Conservation (phyloP, 2,329 filamentous ascomycete species). For the Cladophialophora carrionii region DNA sequence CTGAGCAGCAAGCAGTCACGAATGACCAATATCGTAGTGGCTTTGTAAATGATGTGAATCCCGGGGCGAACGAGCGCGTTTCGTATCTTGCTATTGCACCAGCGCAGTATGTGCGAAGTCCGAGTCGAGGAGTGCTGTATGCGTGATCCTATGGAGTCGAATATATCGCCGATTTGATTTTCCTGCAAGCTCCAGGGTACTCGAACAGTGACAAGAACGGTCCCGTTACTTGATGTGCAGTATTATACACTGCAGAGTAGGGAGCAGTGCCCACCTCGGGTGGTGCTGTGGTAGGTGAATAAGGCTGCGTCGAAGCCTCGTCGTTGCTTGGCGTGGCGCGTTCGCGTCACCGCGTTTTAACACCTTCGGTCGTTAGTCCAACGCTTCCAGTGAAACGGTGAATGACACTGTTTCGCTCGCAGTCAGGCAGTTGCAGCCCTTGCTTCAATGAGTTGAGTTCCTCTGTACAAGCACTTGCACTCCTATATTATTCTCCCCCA, state of each 20-base stretch:
- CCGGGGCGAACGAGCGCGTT: background rate
- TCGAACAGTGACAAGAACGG: background rate
- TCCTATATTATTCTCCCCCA: conserved; percentile 2
- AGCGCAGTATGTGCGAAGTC: background rate
- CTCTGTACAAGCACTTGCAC: background rate
- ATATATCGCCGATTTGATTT: background rate
- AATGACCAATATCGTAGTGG: background rate
- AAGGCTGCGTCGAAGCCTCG: background rate
- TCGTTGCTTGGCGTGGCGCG: background rate
- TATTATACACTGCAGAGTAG: too few species aligned
- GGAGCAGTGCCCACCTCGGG: too few species aligned
- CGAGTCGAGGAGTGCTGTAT: background rate
- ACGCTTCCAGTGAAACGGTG: background rate
- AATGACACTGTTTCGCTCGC: background rate
- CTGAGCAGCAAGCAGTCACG: background rate
- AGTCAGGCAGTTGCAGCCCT: background rate
- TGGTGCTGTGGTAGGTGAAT: background rate
- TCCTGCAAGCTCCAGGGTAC: background rate
- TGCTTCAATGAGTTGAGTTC: background rate
- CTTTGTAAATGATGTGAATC: background rate
- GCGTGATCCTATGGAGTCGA: background rate
- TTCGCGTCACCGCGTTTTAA: background rate
- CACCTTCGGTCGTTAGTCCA: background rate
- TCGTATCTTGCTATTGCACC: background rate
- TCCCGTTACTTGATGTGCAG: background rate